Conservation (phyloP, 2,329 filamentous ascomycete genomes). For the Magnaporthales sp. region DNA sequence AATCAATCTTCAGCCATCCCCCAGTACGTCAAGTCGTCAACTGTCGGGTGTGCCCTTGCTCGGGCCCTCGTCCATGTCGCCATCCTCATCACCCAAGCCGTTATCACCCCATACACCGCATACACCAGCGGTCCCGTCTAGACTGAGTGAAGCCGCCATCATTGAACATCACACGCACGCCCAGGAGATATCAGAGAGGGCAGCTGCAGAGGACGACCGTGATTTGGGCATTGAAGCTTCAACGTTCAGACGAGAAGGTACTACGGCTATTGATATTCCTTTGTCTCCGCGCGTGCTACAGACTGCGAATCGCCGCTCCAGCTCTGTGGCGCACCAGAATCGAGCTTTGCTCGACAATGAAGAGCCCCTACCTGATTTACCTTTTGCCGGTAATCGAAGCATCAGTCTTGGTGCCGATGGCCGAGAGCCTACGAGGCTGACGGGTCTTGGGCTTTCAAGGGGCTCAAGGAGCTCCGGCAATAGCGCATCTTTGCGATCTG, state of each 20-base stretch:
- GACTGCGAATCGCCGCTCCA: conserved; percentile 50
- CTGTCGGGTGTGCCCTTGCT: conserved; percentile 53
- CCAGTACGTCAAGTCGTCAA: conserved; percentile 60
- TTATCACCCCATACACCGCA: conserved; percentile 86
- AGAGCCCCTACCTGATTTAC: conserved; percentile 34
- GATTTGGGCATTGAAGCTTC: conserved; percentile 3
- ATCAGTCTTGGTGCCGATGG: conserved; percentile 60
- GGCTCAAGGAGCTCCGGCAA: not conserved
- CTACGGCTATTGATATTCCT: conserved; percentile 63
- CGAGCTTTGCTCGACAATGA: conserved; percentile 46
- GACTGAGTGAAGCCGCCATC: conserved; percentile 86
- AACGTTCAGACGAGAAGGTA: conserved; percentile 26
- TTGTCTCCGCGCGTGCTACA: conserved; percentile 52
- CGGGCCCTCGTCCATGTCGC: conserved; percentile 69
- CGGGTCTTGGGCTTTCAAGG: conserved; percentile 33
- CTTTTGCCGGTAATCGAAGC: conserved; percentile 54
- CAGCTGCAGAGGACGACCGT: conserved; percentile 8
- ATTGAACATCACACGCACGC: conserved; percentile 55
- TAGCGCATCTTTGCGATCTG: conserved; percentile 26
- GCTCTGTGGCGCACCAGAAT: conserved; percentile 59
- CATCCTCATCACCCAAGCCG: conserved; percentile 83
- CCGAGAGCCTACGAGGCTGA: conserved; percentile 55
- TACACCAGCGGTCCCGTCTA: conserved; percentile 85
- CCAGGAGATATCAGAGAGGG: conserved; percentile 17
- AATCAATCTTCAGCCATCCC: conserved; percentile 73